Evolutionary conservation across 495 filamentous ascomycete genomes (phyloP).

Genomic region (Penicillium odoratum): DNA sequence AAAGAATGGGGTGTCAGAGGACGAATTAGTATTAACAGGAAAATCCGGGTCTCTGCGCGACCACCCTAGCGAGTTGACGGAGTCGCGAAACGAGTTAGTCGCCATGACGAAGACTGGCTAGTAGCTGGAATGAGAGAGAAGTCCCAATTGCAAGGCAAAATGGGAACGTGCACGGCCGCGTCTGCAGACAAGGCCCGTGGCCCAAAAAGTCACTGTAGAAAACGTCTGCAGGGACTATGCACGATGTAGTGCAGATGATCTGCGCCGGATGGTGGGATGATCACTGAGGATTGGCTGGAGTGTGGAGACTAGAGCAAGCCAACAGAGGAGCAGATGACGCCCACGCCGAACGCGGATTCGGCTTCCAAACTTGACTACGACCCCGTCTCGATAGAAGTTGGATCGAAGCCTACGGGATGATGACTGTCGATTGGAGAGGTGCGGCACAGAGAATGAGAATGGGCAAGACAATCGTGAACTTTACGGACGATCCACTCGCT

Average conservation of each 20-base stretch:
- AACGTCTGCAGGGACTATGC: slow-evolving; percentile 48
- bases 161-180: slow-evolving; percentile 20
- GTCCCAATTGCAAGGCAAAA: slow-evolving; percentile 20
- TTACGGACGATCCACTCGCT: slow-evolving; percentile 20
- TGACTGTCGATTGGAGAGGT: neutral
- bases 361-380: slow-evolving; percentile 29
- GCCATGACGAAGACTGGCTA: slow-evolving; percentile 60
- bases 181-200: slow-evolving; percentile 29
- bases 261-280: slow-evolving; percentile 33
- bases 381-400: slow-evolving; percentile 17
- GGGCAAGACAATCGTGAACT: slow-evolving; percentile 20
- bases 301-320: slow-evolving; percentile 30
- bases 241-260: slow-evolving; percentile 60
- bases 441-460: slow-evolving; percentile 4
- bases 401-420: slow-evolving; percentile 12
- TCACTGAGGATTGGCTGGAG: slow-evolving; percentile 28
- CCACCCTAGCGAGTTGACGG: slow-evolving; percentile 94
- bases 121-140: slow-evolving; percentile 1
- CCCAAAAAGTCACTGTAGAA: slow-evolving; percentile 19
- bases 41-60: slow-evolving; percentile 79
- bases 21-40: slow-evolving; percentile 74
- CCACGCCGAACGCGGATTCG: slow-evolving; percentile 33
- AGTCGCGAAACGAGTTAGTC: slow-evolving; percentile 84
- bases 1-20: slow-evolving; percentile 67
- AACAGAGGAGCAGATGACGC: slow-evolving; percentile 42